phyloP scores from a whole-genome alignment of 202 grass and related monocot genomes.

The Zoysia matrella region DNA sequence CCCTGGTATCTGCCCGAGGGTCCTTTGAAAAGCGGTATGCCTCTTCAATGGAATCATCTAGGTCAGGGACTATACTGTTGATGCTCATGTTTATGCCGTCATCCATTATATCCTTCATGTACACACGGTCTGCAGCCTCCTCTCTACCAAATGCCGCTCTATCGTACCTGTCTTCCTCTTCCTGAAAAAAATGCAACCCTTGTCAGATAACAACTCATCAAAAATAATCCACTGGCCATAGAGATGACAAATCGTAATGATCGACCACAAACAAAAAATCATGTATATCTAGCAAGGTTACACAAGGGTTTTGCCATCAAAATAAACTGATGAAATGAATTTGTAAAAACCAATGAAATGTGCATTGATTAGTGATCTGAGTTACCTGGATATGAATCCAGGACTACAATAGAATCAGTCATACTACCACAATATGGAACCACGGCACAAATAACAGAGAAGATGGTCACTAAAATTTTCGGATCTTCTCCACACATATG shows the following conservation, averaged over 20 bases:
- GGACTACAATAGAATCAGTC: too few relatives aligned
- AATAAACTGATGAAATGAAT: background rate
- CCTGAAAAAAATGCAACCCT: slow-evolving; percentile 49
- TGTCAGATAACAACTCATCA: slow-evolving; percentile 18
- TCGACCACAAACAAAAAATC: background rate
- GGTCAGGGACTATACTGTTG: slow-evolving; percentile 75
- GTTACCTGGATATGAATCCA: background rate
- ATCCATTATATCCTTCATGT: slow-evolving; percentile 91
- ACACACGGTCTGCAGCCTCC: slow-evolving; percentile 65
- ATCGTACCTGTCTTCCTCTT: slow-evolving; percentile 95
- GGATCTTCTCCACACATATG: background rate
- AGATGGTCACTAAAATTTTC: background rate
- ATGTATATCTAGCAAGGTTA: background rate
- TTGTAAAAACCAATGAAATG: background rate
- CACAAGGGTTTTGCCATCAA: background rate
- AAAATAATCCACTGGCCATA: background rate
- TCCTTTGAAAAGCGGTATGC: slow-evolving; percentile 52
- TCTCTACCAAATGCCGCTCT: slow-evolving; percentile 75
- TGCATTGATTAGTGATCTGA: background rate
- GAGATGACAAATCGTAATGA: background rate
- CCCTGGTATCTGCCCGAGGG: slow-evolving; percentile 68
- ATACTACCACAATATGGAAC: background rate
- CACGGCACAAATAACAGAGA: background rate
- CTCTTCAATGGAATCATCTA: slow-evolving; percentile 64
- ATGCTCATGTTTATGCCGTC: slow-evolving; percentile 82